Conservation (phyloP, 75 land plant species). For the Isoetes taiwanensis region DNA sequence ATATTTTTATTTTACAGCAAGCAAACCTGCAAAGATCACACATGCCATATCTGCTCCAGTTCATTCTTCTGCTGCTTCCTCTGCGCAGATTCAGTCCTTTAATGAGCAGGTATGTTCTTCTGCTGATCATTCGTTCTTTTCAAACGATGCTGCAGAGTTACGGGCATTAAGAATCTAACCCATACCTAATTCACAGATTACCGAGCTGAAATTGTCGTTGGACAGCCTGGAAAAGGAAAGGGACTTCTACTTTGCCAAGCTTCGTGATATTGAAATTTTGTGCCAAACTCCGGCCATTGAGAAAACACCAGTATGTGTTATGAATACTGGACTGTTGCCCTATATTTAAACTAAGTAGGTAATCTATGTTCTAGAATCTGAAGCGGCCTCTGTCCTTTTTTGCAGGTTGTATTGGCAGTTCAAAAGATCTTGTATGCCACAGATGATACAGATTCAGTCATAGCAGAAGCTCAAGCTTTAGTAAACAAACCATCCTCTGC, state of each 20-base stretch:
- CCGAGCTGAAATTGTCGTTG: slow-evolving; percentile 21
- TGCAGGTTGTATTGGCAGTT: slow-evolving; percentile 37
- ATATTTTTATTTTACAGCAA: too few relatives aligned
- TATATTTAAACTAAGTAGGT: background rate
- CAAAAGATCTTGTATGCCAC: slow-evolving; percentile 44
- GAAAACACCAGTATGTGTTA: slow-evolving; percentile 13
- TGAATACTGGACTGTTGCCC: background rate
- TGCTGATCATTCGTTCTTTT: too few relatives aligned
- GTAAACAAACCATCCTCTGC: too few relatives aligned
- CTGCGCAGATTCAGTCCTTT: too few relatives aligned
- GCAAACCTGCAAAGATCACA: too few relatives aligned
- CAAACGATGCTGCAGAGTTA: too few relatives aligned
- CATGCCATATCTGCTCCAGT: too few relatives aligned
- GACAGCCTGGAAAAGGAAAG: slow-evolving; percentile 27
- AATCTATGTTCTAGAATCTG: too few relatives aligned
- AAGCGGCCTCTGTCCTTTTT: too few relatives aligned
- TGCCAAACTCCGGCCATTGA: slow-evolving; percentile 21
- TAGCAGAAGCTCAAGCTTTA: slow-evolving; percentile 32
- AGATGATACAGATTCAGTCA: slow-evolving; percentile 29
- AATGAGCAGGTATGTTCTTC: too few relatives aligned
- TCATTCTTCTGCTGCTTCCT: too few relatives aligned
- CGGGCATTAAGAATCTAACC: too few relatives aligned
- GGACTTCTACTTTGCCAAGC: slow-evolving; percentile 29
- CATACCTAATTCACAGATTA: slow-evolving; percentile 18
- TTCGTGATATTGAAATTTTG: slow-evolving; percentile 21